Conservation (phyloP, 2,329 filamentous ascomycete species). For the Sodiomyces alkalinus region DNA sequence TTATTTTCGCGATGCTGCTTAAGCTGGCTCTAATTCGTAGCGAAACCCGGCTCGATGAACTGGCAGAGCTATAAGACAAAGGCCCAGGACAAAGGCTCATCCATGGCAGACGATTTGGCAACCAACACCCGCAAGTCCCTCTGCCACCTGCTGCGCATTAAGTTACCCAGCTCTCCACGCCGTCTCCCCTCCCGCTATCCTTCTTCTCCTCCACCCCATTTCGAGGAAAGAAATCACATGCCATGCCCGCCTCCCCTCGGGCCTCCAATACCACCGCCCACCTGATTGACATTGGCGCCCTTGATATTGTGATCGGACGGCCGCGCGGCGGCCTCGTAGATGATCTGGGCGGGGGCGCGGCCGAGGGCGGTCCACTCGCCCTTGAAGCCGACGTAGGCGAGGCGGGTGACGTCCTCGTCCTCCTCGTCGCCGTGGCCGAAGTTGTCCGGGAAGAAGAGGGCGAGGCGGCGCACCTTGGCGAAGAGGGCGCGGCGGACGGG, state of each 20-base stretch:
- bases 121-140: no score
- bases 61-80: no score
- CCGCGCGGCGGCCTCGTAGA: conserved; percentile 91
- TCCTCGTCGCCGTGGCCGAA: conserved; percentile 58
- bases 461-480: conserved; percentile 66
- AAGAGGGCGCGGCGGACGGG: conserved; percentile 80
- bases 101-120: no score
- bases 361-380: conserved; percentile 75
- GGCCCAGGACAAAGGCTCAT: no score
- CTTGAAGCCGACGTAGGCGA: conserved; percentile 56
- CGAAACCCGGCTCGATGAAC: no score
- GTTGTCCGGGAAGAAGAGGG: conserved; percentile 86
- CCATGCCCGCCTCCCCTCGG: conserved; percentile 20
- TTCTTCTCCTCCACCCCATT: no score
- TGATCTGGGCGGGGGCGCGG: conserved; percentile 65
- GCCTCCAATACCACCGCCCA: conserved; percentile 40
- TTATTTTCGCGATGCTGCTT: no score
- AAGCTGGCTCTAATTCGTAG: no score
- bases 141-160: no score
- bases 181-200: not conserved
- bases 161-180: not conserved
- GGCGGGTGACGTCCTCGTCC: conserved; percentile 62
- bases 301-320: conserved; percentile 68
- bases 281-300: conserved; percentile 36
- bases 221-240: no score